phyloP scores from a whole-genome alignment of 805 yeast species.

The Huiozyma naganishii region DNA sequence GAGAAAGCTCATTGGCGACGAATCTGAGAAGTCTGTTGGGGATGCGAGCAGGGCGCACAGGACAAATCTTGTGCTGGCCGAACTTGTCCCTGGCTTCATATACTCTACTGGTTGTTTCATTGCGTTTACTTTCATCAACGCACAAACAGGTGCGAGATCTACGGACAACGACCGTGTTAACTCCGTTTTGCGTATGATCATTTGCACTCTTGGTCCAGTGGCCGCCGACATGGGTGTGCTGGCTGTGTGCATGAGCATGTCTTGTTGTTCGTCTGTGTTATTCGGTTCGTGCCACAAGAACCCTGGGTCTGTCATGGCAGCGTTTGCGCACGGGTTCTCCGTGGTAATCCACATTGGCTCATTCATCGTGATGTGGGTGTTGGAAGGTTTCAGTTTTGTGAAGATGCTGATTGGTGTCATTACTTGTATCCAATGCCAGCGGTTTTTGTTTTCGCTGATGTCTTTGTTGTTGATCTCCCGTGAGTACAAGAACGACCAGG shows the following conservation, averaged over 20 bases:
- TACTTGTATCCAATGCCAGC: slow-evolving; percentile 75
- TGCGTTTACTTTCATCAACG: slow-evolving; percentile 71
- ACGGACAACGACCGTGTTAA: slow-evolving; percentile 43
- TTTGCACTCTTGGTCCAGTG: slow-evolving; percentile 84
- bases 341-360: slow-evolving; percentile 76
- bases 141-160: slow-evolving; percentile 68
- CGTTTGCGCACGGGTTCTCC: slow-evolving; percentile 91
- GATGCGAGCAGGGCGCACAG: slow-evolving; percentile 77
- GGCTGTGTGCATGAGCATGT: slow-evolving; percentile 60
- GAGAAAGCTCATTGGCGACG: slow-evolving; percentile 58
- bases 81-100: slow-evolving; percentile 55
- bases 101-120: slow-evolving; percentile 72
- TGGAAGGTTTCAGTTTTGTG: slow-evolving; percentile 83
- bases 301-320: slow-evolving; percentile 93
- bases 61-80: slow-evolving; percentile 59
- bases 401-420: slow-evolving; percentile 79
- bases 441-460: slow-evolving; percentile 74
- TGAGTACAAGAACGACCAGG: slow-evolving; percentile 89
- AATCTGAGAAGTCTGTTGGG: slow-evolving; percentile 72
- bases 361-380: slow-evolving; percentile 93
- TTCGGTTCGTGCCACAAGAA: slow-evolving; percentile 90
- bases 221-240: slow-evolving; percentile 80
- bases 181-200: slow-evolving; percentile 57
- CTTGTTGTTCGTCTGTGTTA: slow-evolving; percentile 95
- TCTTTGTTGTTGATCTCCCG: slow-evolving; percentile 72